These are phyloP conservation scores for Diaporthe australafricana DNA, from an alignment of 2,329 filamentous ascomycete species.

Conservation along the genomic window DNA sequence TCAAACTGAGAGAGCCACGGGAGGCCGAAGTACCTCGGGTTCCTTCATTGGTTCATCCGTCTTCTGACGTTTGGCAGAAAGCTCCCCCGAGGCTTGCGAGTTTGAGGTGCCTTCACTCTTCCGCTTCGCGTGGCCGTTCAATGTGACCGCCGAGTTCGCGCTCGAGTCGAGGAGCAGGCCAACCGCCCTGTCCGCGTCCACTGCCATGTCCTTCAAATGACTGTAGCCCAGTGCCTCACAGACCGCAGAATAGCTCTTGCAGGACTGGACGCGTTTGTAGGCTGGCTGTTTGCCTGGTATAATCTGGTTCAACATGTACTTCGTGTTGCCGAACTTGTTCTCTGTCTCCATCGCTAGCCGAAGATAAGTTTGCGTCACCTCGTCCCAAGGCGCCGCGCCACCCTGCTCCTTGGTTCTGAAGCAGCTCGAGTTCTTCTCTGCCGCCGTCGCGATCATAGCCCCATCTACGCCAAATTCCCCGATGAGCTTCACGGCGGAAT, in stretches of 20 bases:
- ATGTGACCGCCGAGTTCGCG: not conserved
- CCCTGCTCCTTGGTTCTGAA: conserved; percentile 79
- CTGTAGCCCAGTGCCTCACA: conserved; percentile 75
- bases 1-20: conserved; percentile 33
- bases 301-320: conserved; percentile 87
- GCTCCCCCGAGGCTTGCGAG: not conserved
- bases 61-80: conserved; percentile 22
- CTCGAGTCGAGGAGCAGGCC: conserved; percentile 66
- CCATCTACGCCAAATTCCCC: conserved; percentile 88
- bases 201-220: conserved; percentile 72
- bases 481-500: conserved; percentile 78
- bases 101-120: not conserved
- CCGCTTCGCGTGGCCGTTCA: conserved; percentile 21
- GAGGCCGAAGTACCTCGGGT: conserved; percentile 13
- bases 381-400: conserved; percentile 78
- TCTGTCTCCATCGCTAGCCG: conserved; percentile 78
- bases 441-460: conserved; percentile 95
- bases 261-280: conserved; percentile 70
- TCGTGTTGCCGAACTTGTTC: conserved; percentile 93
- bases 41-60: conserved; percentile 8
- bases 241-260: conserved; percentile 78
- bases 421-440: conserved; percentile 90
- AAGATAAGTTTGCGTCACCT: conserved; percentile 83
- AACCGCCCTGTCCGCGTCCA: conserved; percentile 72
- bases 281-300: conserved; percentile 81